These are phyloP conservation scores for Tympanopsis confertula DNA, from an alignment of 2,329 filamentous ascomycete species.

Conservation along the genomic window DNA sequence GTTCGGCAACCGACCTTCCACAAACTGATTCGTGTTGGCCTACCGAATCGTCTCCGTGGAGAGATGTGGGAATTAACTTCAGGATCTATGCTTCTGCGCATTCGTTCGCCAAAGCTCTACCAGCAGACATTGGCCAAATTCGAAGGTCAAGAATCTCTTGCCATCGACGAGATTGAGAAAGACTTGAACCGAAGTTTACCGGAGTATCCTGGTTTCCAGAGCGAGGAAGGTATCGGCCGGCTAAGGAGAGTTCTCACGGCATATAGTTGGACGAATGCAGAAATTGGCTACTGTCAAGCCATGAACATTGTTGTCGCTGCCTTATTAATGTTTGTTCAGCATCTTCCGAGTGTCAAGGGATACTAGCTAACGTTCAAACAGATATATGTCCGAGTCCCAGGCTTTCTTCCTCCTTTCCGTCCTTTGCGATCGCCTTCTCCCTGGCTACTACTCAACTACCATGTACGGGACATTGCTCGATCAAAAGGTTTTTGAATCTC, in stretches of 20 bases:
- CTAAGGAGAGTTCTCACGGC: constrained; percentile 84
- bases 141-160: constrained; percentile 76
- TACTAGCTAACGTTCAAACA: background rate
- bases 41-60: constrained; percentile 83
- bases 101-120: constrained; percentile 77
- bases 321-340: constrained; percentile 57
- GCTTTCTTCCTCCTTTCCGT: constrained; percentile 89
- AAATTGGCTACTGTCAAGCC: constrained; percentile 95
- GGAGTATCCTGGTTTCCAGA: constrained; percentile 95
- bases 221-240: constrained; percentile 83
- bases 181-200: constrained; percentile 92
- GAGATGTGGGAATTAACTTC: constrained; percentile 95
- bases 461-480: constrained; percentile 98
- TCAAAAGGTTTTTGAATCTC: constrained; percentile 90
- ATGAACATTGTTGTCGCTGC: constrained; percentile 99
- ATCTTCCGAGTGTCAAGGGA: background rate
- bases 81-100: constrained; percentile 75
- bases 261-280: constrained; percentile 92
- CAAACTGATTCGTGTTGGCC: constrained; percentile 87
- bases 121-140: constrained; percentile 74
- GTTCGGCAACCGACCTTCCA: constrained; percentile 95
- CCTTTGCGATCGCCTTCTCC: constrained; percentile 82
- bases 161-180: constrained; percentile 98
- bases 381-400: constrained; percentile 89
- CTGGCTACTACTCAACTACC: constrained; percentile 94